phyloP scores from a whole-genome alignment of 371 early-diverging fungal species.

The Rhizopus sp. region DNA sequence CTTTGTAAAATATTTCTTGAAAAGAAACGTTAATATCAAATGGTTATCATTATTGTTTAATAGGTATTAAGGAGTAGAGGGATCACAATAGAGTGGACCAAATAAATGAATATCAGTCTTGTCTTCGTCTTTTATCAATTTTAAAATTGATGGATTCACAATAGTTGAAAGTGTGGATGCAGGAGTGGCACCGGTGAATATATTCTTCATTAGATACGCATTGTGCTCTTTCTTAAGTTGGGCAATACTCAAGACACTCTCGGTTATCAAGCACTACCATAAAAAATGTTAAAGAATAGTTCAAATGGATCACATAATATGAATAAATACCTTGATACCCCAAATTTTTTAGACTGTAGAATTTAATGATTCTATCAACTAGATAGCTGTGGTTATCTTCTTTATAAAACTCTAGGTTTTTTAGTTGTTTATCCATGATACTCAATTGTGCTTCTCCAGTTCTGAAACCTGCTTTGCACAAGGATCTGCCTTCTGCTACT shows the following conservation, averaged over 20 bases:
- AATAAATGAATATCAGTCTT: constrained; percentile 18
- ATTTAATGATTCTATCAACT: constrained; percentile 9
- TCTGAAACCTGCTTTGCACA: constrained; percentile 12
- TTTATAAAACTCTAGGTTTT: constrained; percentile 4
- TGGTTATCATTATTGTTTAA: no score
- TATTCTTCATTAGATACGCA: constrained; percentile 13
- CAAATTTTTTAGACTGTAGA: constrained; percentile 11
- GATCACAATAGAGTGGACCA: constrained; percentile 4
- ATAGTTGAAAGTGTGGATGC: constrained; percentile 11
- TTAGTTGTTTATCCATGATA: constrained; percentile 15
- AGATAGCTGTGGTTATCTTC: constrained; percentile 16
- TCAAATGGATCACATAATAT: constrained; percentile 17
- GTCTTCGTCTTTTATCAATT: constrained; percentile 15
- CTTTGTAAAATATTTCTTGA: no score
- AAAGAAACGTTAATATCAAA: no score
- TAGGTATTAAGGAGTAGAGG: constrained; percentile 15
- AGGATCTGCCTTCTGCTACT: constrained; percentile 9
- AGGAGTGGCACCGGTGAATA: constrained; percentile 8
- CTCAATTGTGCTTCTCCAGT: constrained; percentile 9
- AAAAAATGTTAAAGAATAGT: constrained; percentile 13
- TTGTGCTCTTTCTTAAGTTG: constrained; percentile 20
- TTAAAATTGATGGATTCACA: constrained; percentile 18
- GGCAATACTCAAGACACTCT: constrained; percentile 8
- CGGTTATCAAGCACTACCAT: constrained; percentile 16
- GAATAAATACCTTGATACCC: constrained; percentile 22